Conservation (phyloP, 306 rosid genomes). For the Hippophae tibetana region DNA sequence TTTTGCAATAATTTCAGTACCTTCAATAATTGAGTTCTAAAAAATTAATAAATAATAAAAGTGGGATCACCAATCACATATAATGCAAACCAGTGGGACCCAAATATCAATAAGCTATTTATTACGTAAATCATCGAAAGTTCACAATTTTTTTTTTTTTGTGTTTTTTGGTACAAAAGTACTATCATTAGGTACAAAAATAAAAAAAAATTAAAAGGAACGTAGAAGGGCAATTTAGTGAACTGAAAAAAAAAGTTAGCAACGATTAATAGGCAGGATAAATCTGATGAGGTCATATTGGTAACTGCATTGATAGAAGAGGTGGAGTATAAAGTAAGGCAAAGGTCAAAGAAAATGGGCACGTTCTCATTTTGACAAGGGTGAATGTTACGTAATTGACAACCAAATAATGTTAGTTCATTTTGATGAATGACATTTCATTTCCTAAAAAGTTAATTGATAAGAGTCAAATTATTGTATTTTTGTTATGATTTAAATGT, state of each 20-base stretch:
- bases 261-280: slow-evolving; percentile 1
- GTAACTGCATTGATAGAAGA: slow-evolving; percentile 4
- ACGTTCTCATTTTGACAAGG: slow-evolving; percentile 4
- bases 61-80: slow-evolving; percentile 29
- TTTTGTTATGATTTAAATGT: too few relatives aligned
- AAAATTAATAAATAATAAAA: not conserved
- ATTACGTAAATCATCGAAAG: slow-evolving; percentile 35
- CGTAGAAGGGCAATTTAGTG: slow-evolving; percentile 20
- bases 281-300: slow-evolving; percentile 10
- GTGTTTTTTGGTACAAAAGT: slow-evolving; percentile 8
- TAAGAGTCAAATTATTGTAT: too few relatives aligned
- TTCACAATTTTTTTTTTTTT: slow-evolving; percentile 4
- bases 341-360: slow-evolving; percentile 11
- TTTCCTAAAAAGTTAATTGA: not conserved
- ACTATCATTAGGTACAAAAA: slow-evolving; percentile 14
- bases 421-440: too few relatives aligned
- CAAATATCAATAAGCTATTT: slow-evolving; percentile 38
- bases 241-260: not conserved
- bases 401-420: not conserved
- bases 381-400: slow-evolving; percentile 17
- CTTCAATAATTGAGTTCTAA: slow-evolving; percentile 53
- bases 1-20: slow-evolving; percentile 24
- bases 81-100: slow-evolving; percentile 34
- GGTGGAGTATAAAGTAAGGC: slow-evolving; percentile 17
- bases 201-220: not conserved